Evolutionary conservation across 257 asterid species (phyloP).

Genomic region (Verbascum thapsus): DNA sequence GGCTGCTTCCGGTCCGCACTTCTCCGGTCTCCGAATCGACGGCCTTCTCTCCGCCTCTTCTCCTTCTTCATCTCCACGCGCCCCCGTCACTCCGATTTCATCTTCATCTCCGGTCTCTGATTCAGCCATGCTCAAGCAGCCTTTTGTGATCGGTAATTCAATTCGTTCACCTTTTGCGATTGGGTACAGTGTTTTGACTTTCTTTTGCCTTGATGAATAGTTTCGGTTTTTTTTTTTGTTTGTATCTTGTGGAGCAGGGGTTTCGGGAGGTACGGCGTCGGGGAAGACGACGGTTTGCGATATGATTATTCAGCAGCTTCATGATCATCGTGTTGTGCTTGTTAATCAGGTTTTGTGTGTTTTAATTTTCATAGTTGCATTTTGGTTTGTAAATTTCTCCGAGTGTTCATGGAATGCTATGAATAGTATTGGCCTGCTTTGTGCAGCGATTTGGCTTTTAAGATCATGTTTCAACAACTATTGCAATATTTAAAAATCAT

Average conservation of each 20-base stretch:
- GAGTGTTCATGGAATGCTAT: constrained; percentile 1
- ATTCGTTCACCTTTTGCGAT: not conserved
- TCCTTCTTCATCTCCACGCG: constrained; percentile 55
- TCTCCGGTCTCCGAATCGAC: constrained; percentile 88
- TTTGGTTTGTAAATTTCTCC: not conserved
- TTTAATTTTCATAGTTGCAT: not conserved
- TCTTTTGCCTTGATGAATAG: constrained; percentile 1
- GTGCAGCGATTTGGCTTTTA: not conserved
- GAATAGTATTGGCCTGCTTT: not conserved
- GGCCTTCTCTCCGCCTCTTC: constrained; percentile 48
- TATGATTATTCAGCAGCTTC: constrained; percentile 98
- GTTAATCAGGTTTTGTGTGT: constrained; percentile 69
- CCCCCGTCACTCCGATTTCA: constrained; percentile 34
- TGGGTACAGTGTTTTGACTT: not conserved
- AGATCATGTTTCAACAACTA: not conserved
- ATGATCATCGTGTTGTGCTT: constrained; percentile 96
- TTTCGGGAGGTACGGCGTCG: constrained; percentile 99
- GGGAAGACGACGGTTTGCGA: constrained; percentile 98
- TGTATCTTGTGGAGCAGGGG: constrained; percentile 54
- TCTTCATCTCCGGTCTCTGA: constrained; percentile 42
- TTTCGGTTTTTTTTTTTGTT: constrained; percentile 2
- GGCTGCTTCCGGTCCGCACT: constrained; percentile 89
- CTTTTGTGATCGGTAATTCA: constrained; percentile 85
- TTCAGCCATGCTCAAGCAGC: constrained; percentile 62
- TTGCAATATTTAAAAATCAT: not conserved